These are phyloP conservation scores for Pinus tabuliformis DNA, from an alignment of 75 land plant genomes.

Conservation along the genomic window DNA sequence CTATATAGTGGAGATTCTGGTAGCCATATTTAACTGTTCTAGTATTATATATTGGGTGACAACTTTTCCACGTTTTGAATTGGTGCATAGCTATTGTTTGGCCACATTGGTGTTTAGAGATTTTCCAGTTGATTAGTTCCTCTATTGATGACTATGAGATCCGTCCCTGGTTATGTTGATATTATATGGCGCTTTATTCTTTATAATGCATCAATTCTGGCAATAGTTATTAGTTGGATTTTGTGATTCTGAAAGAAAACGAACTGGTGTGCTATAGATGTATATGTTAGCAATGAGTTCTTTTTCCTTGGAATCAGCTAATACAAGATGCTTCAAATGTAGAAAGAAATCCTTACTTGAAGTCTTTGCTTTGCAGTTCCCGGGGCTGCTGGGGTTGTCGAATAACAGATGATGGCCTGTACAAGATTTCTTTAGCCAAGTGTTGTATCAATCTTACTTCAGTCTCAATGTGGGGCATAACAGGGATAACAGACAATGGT, in stretches of 20 bases:
- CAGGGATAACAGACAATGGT: slow-evolving; percentile 84
- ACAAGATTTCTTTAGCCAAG: slow-evolving; percentile 55
- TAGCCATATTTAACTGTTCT: too few species aligned
- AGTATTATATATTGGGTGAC: too few species aligned
- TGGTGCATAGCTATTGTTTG: too few species aligned
- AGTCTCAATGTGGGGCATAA: slow-evolving; percentile 84
- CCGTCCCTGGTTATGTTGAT: too few species aligned
- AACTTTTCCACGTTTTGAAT: too few species aligned
- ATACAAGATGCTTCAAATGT: not conserved
- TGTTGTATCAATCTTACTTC: slow-evolving; percentile 74
- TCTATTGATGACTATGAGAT: too few species aligned
- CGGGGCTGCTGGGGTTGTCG: slow-evolving; percentile 86
- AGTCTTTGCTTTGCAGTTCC: slow-evolving; percentile 46
- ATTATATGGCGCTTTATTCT: too few species aligned
- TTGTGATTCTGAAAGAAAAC: not conserved
- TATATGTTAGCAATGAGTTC: not conserved
- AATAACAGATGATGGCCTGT: slow-evolving; percentile 74
- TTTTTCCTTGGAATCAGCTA: not conserved
- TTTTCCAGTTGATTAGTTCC: too few species aligned
- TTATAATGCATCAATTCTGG: too few species aligned
- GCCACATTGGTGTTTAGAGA: too few species aligned
- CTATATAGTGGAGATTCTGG: too few species aligned
- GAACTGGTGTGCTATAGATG: not conserved
- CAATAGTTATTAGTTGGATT: too few species aligned
- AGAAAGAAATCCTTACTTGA: not conserved